Evolutionary conservation across 2,329 filamentous ascomycete species (phyloP), one percentile per base, ranked within the genome.

Genomic region (Erysiphe pulchra): DNA sequence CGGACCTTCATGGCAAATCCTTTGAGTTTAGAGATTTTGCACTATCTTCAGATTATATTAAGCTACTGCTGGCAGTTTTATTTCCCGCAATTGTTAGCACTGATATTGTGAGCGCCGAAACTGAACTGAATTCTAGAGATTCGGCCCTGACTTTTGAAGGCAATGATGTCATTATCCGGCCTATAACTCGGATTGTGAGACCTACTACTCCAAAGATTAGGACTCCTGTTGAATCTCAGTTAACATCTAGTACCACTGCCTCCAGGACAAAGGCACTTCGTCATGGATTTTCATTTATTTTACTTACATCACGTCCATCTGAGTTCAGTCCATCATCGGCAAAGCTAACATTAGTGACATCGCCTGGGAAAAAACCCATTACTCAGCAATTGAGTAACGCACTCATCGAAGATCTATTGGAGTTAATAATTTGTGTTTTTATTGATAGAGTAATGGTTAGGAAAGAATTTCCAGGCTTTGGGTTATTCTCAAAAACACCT

Each of bases 391-490:
- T 77, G 11, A 76, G 75, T 32, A 78, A 81, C 55, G 69, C 73
- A 0, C 69, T 92, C 16, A 70, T 87, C 0, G 80, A 92, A 50
- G 75, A 74, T 5, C 64, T 94, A 13, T 61, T 92, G 5, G 79
- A 86, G 50, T 68, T 95, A 18, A 71, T 87, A 1, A 67, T 90
- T 43, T 72, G 71, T 17, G 75, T 94, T 0, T 92, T 93, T 55
- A 70, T 80, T 44, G 86, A 94, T 54, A 84, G 95, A 53, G 64
- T 95, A 0, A 72, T 93, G 38, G 71, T 70, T 30, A 76, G 84
- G 24, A 93, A 93, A 57, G 90, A 98, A 45, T 98, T 95, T 56
- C 69, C 78, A 2, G 87, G 90, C 0, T 80, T 98, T 45, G 77
- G 79, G 0, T 63, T 98, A 10, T 92, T 83, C 55, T 65, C 82